Base-by-base conservation (phyloP, 164 flowering plant genomes). In the Echeveria elegans region DNA sequence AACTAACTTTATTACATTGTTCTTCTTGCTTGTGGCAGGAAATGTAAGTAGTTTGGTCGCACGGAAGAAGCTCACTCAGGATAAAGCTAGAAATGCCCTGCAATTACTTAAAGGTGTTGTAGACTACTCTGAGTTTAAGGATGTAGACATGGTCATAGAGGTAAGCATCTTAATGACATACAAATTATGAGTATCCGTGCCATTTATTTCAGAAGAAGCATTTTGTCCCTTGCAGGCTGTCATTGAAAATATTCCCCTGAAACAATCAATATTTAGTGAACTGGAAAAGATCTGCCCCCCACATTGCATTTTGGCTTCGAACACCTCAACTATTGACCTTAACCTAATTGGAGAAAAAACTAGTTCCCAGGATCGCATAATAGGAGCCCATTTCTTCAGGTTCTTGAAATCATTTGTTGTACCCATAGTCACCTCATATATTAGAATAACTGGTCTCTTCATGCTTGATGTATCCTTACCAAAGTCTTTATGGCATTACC, bases 381-480 rank as follows among this genome's bases (percentile, higher is more conserved):
- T 92, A 18, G 99, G 99, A 60, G 99, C 99, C 65, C 97, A 95
- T 70, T 95, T 95, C 78, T 95, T 92, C 89, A 92, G 99, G 99
- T 95, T 56, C 19, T 28, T 29, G 4, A 56, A 48, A 53, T 53
- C 14, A 26, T 26, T 24, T 53, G 60, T 50, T 50, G 24, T 50
- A n/a, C 24, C 58, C 60, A 21, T 26, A 53, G 11, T 24, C 60
- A 24, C 30, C 30, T 53, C 29, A 53, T 53, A 53, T 53, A 1
- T 52, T 52, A 52, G 31, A 53, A 6, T 24, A 23, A 11, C 60
- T 53, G 14, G 59, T 53, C 24, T 53, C 59, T 24, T 12, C 5
- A 53, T 53, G 30, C 59, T 53, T 53, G 47, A 1, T 23, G 12
- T 53, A 23, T 48, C 12, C 59, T n/a, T 53, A 26, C 8, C 2